These are phyloP conservation scores for Claviceps monticola DNA, from an alignment of 2,329 filamentous ascomycete species.

Conservation along the genomic window DNA sequence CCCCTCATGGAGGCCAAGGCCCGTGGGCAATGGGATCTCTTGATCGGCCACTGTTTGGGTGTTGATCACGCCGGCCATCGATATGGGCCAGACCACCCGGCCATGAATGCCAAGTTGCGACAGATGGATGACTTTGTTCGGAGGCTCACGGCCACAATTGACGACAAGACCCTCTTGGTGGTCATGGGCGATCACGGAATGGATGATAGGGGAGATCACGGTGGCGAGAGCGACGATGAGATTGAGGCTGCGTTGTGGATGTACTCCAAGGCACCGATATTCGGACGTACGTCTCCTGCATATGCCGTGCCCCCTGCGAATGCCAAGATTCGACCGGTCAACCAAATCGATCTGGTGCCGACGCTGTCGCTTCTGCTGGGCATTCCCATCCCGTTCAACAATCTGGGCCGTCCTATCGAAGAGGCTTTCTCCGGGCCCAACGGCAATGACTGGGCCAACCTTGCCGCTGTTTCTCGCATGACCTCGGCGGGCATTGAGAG, in stretches of 20 bases:
- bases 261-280: slow-evolving; percentile 81
- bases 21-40: slow-evolving; percentile 71
- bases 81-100: slow-evolving; percentile 83
- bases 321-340: slow-evolving; percentile 62
- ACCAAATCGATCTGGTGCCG: slow-evolving; percentile 90
- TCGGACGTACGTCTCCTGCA: slow-evolving; percentile 59
- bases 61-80: slow-evolving; percentile 95
- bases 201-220: slow-evolving; percentile 93
- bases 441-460: slow-evolving; percentile 59
- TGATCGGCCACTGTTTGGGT: slow-evolving; percentile 85
- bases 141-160: slow-evolving; percentile 55
- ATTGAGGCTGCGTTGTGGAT: slow-evolving; percentile 94
- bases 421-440: slow-evolving; percentile 71
- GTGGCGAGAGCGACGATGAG: slow-evolving; percentile 95
- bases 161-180: slow-evolving; percentile 76
- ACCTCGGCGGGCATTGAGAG: slow-evolving; percentile 75
- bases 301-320: slow-evolving; percentile 46
- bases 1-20: slow-evolving; percentile 59
- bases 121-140: slow-evolving; percentile 81
- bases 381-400: slow-evolving; percentile 91
- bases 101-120: slow-evolving; percentile 78
- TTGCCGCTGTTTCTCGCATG: slow-evolving; percentile 64
- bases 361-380: slow-evolving; percentile 80
- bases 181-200: slow-evolving; percentile 99
- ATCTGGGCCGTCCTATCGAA: slow-evolving; percentile 81